phyloP scores from a whole-genome alignment of 2,329 filamentous ascomycete species.

The Periconia digitata region DNA sequence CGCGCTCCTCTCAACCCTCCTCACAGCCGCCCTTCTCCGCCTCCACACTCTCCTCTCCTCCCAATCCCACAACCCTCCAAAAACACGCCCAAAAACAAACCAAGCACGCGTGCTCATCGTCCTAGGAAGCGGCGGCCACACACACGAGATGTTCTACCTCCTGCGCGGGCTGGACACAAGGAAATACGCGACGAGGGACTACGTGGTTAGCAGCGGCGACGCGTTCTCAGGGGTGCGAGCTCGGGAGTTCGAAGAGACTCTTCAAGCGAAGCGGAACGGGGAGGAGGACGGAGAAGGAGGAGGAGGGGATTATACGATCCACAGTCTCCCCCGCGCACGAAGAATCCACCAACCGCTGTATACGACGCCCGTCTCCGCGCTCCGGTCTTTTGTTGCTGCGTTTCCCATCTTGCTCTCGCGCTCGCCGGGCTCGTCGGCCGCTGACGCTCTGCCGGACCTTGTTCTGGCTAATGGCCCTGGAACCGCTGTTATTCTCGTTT shows the following conservation, averaged over 20 bases:
- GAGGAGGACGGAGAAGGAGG: background rate
- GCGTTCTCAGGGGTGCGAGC: conserved; percentile 66
- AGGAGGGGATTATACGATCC: conserved; percentile 56
- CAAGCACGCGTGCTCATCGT: conserved; percentile 71
- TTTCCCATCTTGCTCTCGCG: conserved; percentile 56
- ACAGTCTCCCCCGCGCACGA: conserved; percentile 73
- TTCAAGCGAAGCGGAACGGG: conserved; percentile 21
- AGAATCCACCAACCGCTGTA: conserved; percentile 78
- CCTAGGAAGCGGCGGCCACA: conserved; percentile 91
- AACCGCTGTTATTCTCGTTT: conserved; percentile 75
- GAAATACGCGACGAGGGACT: conserved; percentile 68
- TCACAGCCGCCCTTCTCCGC: conserved; percentile 41
- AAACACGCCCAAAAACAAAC: conserved; percentile 21
- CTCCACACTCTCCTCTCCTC: conserved; percentile 44
- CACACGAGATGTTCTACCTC: conserved; percentile 89
- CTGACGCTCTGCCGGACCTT: conserved; percentile 63
- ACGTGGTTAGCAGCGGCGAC: conserved; percentile 79
- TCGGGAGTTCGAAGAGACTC: conserved; percentile 61
- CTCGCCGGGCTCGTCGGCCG: conserved; percentile 20
- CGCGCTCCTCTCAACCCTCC: conserved; percentile 35
- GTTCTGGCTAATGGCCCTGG: conserved; percentile 88
- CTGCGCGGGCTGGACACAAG: conserved; percentile 59
- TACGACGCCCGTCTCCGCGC: conserved; percentile 69
- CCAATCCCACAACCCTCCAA: conserved; percentile 12
- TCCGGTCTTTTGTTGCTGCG: conserved; percentile 66